phyloP scores from a whole-genome alignment of 345 rosid genomes.

The Turnera subulata region DNA sequence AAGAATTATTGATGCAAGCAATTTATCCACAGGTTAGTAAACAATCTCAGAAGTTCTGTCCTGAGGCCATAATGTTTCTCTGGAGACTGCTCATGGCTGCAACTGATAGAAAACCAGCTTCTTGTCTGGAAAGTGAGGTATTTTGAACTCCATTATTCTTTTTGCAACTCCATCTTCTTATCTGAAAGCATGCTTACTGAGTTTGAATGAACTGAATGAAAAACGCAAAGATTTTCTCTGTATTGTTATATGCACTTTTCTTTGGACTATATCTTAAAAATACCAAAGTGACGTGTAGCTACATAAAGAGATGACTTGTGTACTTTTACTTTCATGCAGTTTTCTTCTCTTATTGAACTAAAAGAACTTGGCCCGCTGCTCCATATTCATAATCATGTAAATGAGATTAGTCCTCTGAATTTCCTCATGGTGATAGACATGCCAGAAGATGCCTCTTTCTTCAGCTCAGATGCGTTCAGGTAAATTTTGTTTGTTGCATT shows the following conservation, averaged over 20 bases:
- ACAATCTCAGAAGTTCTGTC: slow-evolving; percentile 76
- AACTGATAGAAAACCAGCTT: slow-evolving; percentile 34
- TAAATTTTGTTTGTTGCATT: slow-evolving; percentile 11
- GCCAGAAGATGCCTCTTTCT: slow-evolving; percentile 59
- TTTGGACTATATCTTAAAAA: background rate
- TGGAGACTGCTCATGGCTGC: slow-evolving; percentile 60
- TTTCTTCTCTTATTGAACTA: slow-evolving; percentile 57
- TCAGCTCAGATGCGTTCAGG: slow-evolving; percentile 81
- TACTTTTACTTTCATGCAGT: slow-evolving; percentile 40
- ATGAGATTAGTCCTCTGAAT: slow-evolving; percentile 60
- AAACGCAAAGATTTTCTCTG: too few relatives aligned
- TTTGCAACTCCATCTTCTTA: too few relatives aligned
- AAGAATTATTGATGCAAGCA: background rate
- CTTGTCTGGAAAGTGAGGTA: slow-evolving; percentile 63
- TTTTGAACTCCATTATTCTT: background rate
- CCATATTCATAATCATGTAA: slow-evolving; percentile 27
- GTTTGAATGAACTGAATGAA: too few relatives aligned
- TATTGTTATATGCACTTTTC: background rate
- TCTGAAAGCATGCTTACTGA: too few relatives aligned
- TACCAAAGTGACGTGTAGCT: background rate
- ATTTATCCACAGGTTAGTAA: slow-evolving; percentile 48
- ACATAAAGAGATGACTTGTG: background rate
- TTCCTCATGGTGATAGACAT: slow-evolving; percentile 53
- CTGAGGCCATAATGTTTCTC: slow-evolving; percentile 77
- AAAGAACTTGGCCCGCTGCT: slow-evolving; percentile 58